Evolutionary conservation across 1,139 yeast species (phyloP).

Genomic region (Hemisphaericaspora subhashii): DNA sequence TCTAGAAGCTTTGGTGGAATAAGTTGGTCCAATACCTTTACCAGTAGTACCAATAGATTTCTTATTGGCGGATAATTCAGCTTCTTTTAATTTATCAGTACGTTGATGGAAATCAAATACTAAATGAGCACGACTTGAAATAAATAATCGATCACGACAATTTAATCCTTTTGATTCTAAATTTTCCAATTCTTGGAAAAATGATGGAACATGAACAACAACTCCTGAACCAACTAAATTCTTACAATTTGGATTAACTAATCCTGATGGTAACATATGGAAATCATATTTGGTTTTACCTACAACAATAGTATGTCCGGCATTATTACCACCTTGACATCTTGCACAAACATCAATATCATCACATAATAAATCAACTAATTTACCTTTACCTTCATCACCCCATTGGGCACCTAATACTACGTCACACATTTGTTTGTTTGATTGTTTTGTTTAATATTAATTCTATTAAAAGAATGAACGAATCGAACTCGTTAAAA

Average conservation of each 20-base stretch:
- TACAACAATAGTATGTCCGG: constrained; percentile 98
- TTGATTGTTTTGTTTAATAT: neutral
- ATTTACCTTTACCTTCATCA: constrained; percentile 98
- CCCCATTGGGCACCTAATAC: constrained; percentile 99
- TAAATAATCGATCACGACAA: constrained; percentile 77
- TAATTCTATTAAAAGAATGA: constrained; percentile 8
- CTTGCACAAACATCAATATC: constrained; percentile 95
- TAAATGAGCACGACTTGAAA: constrained; percentile 92
- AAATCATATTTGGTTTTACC: constrained; percentile 86
- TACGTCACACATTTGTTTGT: constrained; percentile 69
- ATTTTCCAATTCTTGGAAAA: constrained; percentile 81
- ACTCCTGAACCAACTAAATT: constrained; percentile 96
- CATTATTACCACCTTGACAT: constrained; percentile 99
- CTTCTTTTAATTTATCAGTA: constrained; percentile 92
- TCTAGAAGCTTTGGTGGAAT: constrained; percentile 94
- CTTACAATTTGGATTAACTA: constrained; percentile 86
- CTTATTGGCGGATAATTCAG: constrained; percentile 80
- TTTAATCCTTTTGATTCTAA: constrained; percentile 79
- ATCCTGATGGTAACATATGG: constrained; percentile 98
- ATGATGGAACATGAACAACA: constrained; percentile 91
- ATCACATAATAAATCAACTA: constrained; percentile 91
- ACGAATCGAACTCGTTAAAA: constrained; percentile 15
- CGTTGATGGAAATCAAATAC: constrained; percentile 98
- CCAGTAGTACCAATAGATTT: constrained; percentile 98
- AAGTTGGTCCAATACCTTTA: constrained; percentile 98